Evolutionary conservation across 2,329 filamentous ascomycete species (phyloP).

Genomic region (Clonostachys sp.): DNA sequence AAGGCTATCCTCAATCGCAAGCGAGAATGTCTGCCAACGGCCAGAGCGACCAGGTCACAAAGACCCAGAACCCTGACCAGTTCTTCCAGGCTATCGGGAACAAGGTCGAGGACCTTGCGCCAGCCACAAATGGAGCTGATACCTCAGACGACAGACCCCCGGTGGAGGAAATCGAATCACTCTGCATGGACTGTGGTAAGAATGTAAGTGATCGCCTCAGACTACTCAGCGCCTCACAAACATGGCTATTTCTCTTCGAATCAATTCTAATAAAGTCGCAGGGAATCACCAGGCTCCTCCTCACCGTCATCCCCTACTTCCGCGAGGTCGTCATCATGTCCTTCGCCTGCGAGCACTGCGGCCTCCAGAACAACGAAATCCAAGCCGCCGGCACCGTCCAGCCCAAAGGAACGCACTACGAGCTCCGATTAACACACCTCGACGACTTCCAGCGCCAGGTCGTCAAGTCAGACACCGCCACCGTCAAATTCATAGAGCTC

Average conservation of each 20-base stretch:
- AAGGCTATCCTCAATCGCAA: neutral
- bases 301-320: conserved; percentile 94
- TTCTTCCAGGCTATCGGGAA: conserved; percentile 61
- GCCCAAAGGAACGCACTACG: conserved; percentile 79
- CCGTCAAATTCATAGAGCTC: conserved; percentile 83
- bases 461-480: conserved; percentile 84
- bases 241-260: neutral
- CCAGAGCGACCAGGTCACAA: conserved; percentile 16
- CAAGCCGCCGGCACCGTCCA: conserved; percentile 91
- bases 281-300: conserved; percentile 80
- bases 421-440: conserved; percentile 68
- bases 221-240: neutral
- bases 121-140: conserved; percentile 25
- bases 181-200: conserved; percentile 83
- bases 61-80: conserved; percentile 35
- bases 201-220: conserved; percentile 48
- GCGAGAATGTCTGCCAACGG: conserved; percentile 35
- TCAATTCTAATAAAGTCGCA: conserved; percentile 24
- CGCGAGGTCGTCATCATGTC: conserved; percentile 97
- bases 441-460: conserved; percentile 81
- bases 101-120: conserved; percentile 50
- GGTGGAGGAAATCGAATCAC: conserved; percentile 68
- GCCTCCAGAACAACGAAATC: conserved; percentile 87
- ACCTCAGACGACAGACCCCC: conserved; percentile 44
- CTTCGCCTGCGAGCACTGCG: conserved; percentile 86